Evolutionary conservation across 2,329 filamentous ascomycete species (phyloP).

Genomic region (Pseudogymnoascus sp.): DNA sequence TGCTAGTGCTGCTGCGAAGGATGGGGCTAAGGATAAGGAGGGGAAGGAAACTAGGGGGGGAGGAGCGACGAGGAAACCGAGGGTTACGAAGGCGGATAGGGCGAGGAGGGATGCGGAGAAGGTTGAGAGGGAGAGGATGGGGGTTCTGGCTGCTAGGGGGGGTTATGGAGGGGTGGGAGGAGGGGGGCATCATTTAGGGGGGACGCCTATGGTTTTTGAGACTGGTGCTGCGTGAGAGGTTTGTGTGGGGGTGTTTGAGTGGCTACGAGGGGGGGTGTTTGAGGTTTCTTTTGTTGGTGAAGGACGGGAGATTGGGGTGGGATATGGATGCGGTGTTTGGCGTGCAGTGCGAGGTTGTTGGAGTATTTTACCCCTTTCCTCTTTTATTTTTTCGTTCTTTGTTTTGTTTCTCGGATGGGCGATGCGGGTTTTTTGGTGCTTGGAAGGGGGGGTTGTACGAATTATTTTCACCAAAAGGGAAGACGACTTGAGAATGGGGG

Average conservation of each 20-base stretch:
- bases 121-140: conserved; percentile 54
- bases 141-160: conserved; percentile 20
- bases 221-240: not conserved
- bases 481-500: no score
- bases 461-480: no score
- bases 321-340: no score
- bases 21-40: conserved; percentile 36
- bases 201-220: conserved; percentile 28
- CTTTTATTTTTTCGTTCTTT: no score
- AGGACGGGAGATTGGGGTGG: no score
- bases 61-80: conserved; percentile 66
- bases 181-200: conserved; percentile 18
- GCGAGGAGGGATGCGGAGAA: conserved; percentile 76
- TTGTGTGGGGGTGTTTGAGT: not conserved
- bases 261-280: no score
- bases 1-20: conserved; percentile 14
- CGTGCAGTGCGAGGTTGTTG: no score
- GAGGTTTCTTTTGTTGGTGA: no score
- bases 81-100: conserved; percentile 78
- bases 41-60: conserved; percentile 69
- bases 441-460: no score
- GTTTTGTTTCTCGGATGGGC: no score
- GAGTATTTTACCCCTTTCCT: no score
- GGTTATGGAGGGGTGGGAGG: conserved; percentile 21
- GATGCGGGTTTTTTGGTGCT: no score